Evolutionary conservation across 495 filamentous ascomycete genomes (phyloP).

Genomic region (Echria macrotheca): DNA sequence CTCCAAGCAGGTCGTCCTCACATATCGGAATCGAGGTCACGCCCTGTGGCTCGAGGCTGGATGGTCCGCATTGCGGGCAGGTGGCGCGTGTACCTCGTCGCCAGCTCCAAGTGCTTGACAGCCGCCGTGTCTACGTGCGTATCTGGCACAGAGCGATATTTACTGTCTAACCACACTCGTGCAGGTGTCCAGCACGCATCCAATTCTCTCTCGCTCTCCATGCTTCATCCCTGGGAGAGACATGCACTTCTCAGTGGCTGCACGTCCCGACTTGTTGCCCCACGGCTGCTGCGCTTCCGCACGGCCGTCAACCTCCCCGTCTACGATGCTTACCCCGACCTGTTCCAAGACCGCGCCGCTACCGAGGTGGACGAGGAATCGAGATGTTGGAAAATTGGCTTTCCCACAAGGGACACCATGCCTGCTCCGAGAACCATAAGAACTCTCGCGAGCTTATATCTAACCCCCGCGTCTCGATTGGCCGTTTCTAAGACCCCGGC

Average conservation of each 20-base stretch:
- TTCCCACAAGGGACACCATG: background rate
- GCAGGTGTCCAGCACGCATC: conserved; percentile 4
- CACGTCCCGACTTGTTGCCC: conserved; percentile 14
- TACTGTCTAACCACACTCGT: conserved; percentile 26
- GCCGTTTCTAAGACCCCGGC: too few relatives aligned
- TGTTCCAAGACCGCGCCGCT: conserved; percentile 4
- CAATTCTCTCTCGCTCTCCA: background rate
- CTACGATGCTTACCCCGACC: background rate
- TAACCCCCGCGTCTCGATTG: too few relatives aligned
- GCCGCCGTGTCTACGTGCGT: conserved; percentile 26
- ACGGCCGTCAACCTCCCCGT: background rate
- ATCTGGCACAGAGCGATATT: conserved; percentile 25
- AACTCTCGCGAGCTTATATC: background rate
- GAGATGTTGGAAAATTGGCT: conserved; percentile 3
- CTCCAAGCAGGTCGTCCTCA: too few relatives aligned
- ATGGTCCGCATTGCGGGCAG: too few relatives aligned
- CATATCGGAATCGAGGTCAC: too few relatives aligned
- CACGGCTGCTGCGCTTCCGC: background rate
- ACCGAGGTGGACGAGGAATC: background rate
- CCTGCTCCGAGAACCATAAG: background rate
- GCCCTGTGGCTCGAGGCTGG: too few relatives aligned
- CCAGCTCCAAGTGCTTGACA: conserved; percentile 10
- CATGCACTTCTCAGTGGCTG: conserved; percentile 15
- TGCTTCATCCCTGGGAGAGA: conserved; percentile 19
- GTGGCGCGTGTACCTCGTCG: too few relatives aligned